Percentiles rank a stretch among this genome's conserved stretches.
phyloP scores from a whole-genome alignment of 2,329 filamentous ascomycete genomes.

The Nigrospora sphaerica region DNA sequence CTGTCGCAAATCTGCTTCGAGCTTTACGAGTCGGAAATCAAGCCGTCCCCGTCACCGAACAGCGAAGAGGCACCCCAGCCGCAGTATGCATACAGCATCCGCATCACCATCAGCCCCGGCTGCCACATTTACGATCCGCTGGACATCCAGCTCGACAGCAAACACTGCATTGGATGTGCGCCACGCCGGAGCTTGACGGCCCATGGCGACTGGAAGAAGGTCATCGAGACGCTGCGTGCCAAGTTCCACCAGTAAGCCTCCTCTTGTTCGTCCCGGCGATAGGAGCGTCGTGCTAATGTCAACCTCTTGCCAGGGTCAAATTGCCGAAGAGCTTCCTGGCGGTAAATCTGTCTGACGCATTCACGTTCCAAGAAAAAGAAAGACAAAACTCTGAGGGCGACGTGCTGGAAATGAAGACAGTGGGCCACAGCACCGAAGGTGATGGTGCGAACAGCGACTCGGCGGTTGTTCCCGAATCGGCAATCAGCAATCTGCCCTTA shows the following conservation, averaged over 20 bases:
- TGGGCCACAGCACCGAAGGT: background rate
- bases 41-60: constrained; percentile 33
- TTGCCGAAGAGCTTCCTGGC: constrained; percentile 59
- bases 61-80: constrained; percentile 48
- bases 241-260: constrained; percentile 82
- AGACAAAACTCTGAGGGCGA: constrained; percentile 40
- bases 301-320: constrained; percentile 44
- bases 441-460: background rate
- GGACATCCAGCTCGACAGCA: constrained; percentile 91
- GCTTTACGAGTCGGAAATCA: constrained; percentile 89
- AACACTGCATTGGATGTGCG: constrained; percentile 92
- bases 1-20: constrained; percentile 97
- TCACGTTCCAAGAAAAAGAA: constrained; percentile 51
- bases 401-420: constrained; percentile 40
- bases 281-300: background rate
- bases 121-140: constrained; percentile 95
- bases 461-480: background rate
- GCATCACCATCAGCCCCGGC: constrained; percentile 90
- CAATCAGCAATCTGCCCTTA: background rate
- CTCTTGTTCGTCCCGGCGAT: background rate
- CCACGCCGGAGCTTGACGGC: constrained; percentile 83
- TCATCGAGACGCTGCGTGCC: constrained; percentile 89
- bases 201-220: constrained; percentile 91
- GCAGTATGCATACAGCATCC: constrained; percentile 88
- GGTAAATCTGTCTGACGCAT: constrained; percentile 57